Evolutionary conservation across 2,329 filamentous ascomycete genomes (phyloP), one percentile per base, ranked within the genome.

Genomic region (Aspergillus puulaauensis): DNA sequence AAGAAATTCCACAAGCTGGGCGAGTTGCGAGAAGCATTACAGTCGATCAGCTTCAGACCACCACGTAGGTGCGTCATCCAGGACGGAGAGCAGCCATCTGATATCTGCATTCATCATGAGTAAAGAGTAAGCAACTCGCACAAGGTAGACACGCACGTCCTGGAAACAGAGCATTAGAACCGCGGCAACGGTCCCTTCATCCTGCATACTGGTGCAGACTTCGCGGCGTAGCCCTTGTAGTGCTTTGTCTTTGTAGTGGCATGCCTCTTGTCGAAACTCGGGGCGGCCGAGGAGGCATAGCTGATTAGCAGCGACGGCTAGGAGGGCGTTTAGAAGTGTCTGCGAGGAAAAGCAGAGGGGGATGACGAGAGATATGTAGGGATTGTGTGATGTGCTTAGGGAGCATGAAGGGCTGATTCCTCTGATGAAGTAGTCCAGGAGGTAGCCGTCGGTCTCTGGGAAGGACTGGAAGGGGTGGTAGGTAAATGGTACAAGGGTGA

Each of bases 141-240:
- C 3, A 19, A 19, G 4, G 14, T n/a, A n/a, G 35, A 4, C 11
- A 17, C 60, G 23, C 60, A 66, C 66, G 62, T 72, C 70, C 47
- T 69, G 66, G 54, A 72, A 73, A 57, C 70, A 73, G 19, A 73
- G 62, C 70, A 73, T 73, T 33, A 73, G 49, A 19, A 72, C 63
- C 2, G 70, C 66, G 14, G 70, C 70, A 9, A 72, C 59, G 4
- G 63, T 59, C 1, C 61, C 66, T 61, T 67, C 66, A 48, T 61
- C 61, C 19, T 65, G 52, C 15, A 43, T 49, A 2, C 52, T 60
- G 4, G 56, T 55, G 11, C 58, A 54, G 17, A 70, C 66, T 33
- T 61, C 62, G 1, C 60, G 61, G 27, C 65, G 64, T 5, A 72
- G 58, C 2, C 68, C 68, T 12, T 59, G 58, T 41, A 72, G 44